phyloP scores from a whole-genome alignment of 2,329 filamentous ascomycete species.

The Macrophomina pseudophaseolina region DNA sequence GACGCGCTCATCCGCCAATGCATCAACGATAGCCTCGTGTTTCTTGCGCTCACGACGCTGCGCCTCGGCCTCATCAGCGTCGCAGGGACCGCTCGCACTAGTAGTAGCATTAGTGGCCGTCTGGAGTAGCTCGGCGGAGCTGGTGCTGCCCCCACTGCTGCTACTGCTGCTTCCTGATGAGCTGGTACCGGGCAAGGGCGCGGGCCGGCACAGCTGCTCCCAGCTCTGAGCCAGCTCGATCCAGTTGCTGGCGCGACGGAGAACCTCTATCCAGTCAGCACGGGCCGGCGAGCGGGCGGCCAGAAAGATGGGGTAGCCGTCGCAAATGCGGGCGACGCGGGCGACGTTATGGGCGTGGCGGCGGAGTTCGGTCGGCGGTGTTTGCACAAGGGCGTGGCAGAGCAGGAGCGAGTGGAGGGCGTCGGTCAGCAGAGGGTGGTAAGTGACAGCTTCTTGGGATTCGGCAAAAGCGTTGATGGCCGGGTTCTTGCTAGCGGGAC shows the following conservation, averaged over 20 bases:
- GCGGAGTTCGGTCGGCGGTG: constrained; percentile 75
- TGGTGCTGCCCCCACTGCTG: not conserved
- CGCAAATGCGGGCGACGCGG: constrained; percentile 72
- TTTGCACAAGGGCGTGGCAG: constrained; percentile 79
- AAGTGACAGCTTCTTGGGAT: constrained; percentile 71
- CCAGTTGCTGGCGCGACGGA: constrained; percentile 68
- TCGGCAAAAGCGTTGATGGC: constrained; percentile 2
- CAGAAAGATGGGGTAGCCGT: constrained; percentile 83
- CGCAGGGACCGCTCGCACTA: not conserved
- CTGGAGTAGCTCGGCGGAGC: not conserved
- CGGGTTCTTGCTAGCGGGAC: constrained; percentile 26
- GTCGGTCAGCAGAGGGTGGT: constrained; percentile 80
- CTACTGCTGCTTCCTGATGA: constrained; percentile 8
- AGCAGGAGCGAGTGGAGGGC: constrained; percentile 79
- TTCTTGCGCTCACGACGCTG: constrained; percentile 65
- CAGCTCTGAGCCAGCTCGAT: constrained; percentile 68
- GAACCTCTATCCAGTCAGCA: constrained; percentile 79
- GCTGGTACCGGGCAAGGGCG: constrained; percentile 44
- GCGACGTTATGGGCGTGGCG: constrained; percentile 84
- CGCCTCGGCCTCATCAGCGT: constrained; percentile 51
- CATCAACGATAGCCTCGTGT: constrained; percentile 70
- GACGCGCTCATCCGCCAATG: constrained; percentile 70
- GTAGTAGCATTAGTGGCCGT: too few relatives aligned
- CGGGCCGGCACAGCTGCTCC: constrained; percentile 70
- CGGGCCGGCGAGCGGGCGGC: constrained; percentile 72